phyloP scores from a whole-genome alignment of 345 rosid genomes.

The Aegle marmelos region DNA sequence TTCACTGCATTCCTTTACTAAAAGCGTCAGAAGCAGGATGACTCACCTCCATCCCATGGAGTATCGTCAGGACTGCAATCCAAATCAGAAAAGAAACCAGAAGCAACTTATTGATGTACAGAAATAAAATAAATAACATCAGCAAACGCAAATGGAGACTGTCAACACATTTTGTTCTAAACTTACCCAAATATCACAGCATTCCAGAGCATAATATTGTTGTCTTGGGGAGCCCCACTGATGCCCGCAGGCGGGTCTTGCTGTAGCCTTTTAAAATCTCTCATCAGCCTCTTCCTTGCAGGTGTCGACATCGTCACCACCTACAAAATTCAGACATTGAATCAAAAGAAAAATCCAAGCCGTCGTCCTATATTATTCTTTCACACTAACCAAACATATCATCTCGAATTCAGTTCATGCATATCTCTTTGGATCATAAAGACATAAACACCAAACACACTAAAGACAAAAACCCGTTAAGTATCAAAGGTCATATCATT shows the following conservation, averaged over 20 bases:
- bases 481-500: not conserved
- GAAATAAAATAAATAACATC: not conserved
- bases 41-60: conserved; percentile 88
- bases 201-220: conserved; percentile 63
- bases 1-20: not conserved
- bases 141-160: not conserved
- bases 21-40: conserved; percentile 1
- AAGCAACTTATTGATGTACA: conserved; percentile 9
- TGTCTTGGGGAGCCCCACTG: conserved; percentile 57
- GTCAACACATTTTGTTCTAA: not conserved
- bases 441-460: not conserved
- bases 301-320: conserved; percentile 45
- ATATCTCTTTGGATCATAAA: not conserved
- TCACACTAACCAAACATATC: not conserved
- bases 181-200: conserved; percentile 54
- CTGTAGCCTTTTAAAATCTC: conserved; percentile 63
- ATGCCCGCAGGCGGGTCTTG: conserved; percentile 59
- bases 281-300: conserved; percentile 59
- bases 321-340: conserved; percentile 1
- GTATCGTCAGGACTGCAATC: conserved; percentile 72
- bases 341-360: conserved; percentile 2
- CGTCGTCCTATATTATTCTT: not conserved
- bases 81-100: conserved; percentile 24
- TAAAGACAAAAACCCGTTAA: not conserved
- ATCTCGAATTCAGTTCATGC: not conserved